Evolutionary conservation across 1,284 basidiomycete species (phyloP), one percentile per base, ranked within the genome.

Genomic region (Apiotrichum akiyoshidainum): DNA sequence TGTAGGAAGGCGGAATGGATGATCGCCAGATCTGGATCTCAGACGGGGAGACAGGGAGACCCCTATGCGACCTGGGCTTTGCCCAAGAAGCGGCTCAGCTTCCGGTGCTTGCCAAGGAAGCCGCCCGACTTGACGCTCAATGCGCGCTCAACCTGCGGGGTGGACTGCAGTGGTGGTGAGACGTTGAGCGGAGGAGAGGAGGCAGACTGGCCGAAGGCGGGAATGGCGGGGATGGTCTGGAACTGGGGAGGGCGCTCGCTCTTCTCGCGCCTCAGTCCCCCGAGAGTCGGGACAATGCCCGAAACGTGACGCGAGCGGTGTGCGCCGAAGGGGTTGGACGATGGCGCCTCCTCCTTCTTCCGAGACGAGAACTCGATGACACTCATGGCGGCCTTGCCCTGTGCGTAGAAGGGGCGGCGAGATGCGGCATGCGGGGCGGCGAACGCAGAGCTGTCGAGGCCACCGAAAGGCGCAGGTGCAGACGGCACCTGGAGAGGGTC

Each of bases 351-450:
- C 16, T 14, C 16, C 17, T 48, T 40, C 33, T 40, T 44, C 37
- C 52, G 35, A 14, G 58, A 37, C 22, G 59, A 54, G 19, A 69
- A 56, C 51, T 67, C 67, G 52, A 69, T 60, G 22, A 60, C 59
- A 17, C 61, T 64, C 61, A 61, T 61, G 16, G 66, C 59, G 14
- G 64, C 64, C 46, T 58, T 57, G 55, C 58, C 58, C 49, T 65
- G 65, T 10, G 50, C 45, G 57, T 69, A 69, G 55, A 69, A 64
- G 2, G 57, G 45, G 39, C 57, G 52, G 35, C 60, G 52, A 52
- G 54, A 19, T 7, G 60, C 55, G 9, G 49, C 42, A 31, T 13
- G 47, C 13, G 17, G 31, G 47, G 13, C 33, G 22, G 31, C 31
- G 12, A 50, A 50, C 11, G 48, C 48, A 8, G 33, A 31, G 37